phyloP scores from a whole-genome alignment of 495 filamentous ascomycete species.

The Annulohypoxylon moriforme region DNA sequence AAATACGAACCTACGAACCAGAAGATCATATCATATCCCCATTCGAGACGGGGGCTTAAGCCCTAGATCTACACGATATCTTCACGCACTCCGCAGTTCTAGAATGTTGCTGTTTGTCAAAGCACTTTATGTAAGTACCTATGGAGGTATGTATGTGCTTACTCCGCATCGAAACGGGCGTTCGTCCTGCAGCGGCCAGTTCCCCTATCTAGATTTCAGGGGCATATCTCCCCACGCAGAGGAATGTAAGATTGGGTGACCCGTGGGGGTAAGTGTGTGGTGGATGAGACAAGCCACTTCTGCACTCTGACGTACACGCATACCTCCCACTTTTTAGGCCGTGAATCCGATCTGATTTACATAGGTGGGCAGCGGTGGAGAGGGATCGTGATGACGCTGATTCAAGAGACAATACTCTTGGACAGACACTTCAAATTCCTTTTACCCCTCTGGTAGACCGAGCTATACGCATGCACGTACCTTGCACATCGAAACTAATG shows the following conservation, averaged over 20 bases:
- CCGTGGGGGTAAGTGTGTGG: constrained; percentile 7
- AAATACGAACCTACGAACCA: neutral
- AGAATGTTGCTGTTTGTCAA: constrained; percentile 10
- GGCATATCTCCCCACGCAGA: constrained; percentile 13
- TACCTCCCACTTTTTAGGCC: constrained; percentile 9
- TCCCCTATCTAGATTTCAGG: constrained; percentile 17
- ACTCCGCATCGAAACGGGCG: constrained; percentile 14
- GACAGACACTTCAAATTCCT: neutral
- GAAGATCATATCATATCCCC: too few relatives aligned
- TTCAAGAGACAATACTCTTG: neutral
- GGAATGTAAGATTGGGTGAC: constrained; percentile 16
- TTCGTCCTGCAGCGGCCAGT: neutral
- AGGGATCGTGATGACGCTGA: neutral
- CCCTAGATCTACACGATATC: constrained; percentile 16
- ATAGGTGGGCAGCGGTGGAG: neutral
- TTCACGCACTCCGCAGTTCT: constrained; percentile 34
- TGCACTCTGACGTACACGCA: constrained; percentile 34
- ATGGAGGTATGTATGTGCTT: neutral
- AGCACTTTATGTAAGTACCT: neutral
- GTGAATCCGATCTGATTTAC: constrained; percentile 15
- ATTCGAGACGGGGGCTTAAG: too few relatives aligned
- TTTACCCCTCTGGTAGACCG: neutral
- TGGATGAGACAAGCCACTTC: constrained; percentile 11
- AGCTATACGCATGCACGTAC: neutral
- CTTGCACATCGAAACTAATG: neutral